Base-by-base conservation (phyloP, 1,284 basidiomycete species). In the Cryptococcus wingfieldii region DNA sequence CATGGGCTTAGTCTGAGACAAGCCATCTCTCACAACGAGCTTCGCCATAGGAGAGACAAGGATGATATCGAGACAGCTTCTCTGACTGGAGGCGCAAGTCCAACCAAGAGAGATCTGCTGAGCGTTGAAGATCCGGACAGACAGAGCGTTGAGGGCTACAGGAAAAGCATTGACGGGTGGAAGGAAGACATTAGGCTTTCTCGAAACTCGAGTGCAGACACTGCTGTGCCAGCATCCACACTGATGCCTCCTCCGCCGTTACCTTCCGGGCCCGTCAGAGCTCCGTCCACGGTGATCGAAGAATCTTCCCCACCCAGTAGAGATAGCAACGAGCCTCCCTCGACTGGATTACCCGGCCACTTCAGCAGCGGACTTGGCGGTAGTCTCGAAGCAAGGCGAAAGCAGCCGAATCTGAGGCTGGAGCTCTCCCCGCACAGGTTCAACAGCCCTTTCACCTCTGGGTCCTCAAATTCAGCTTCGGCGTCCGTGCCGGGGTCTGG, bases 371-470 rank as follows among this genome's bases (percentile, higher is more conserved):
- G 59, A 50, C 45, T 50, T 14, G 54, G 58, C 25, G 58, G 55
- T 12, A 61, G 67, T 27, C 55, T 76, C 23, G 77, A 78, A 45
- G 55, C 68, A 0, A 60, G 77, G 8, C 59, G 76, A 2, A 69
- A 68, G 23, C 75, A 77, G 47, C 72, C 72, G 1, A 70, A 68
- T n/a, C 60, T 76, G 9, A 66, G 73, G 0, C 58, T 78, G 38
- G 72, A 77, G 23, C 63, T 78, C 38, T 74, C 76, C 27, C 64
- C 74, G 0, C 60, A 66, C 19, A 56, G 68, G 1, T 51, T 77
- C 1, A 52, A 43, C 19, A 56, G 51, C 12, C 50, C 61, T 12
- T 52, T 51, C 9, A 50, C 12, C 16, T 58, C 53, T 49, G 53
- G 45, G n/a, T 60, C 62, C 4, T 49, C 52, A 23, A 37, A 53